phyloP scores from a whole-genome alignment of 2,329 filamentous ascomycete species.

The Aspergillus texensis region DNA sequence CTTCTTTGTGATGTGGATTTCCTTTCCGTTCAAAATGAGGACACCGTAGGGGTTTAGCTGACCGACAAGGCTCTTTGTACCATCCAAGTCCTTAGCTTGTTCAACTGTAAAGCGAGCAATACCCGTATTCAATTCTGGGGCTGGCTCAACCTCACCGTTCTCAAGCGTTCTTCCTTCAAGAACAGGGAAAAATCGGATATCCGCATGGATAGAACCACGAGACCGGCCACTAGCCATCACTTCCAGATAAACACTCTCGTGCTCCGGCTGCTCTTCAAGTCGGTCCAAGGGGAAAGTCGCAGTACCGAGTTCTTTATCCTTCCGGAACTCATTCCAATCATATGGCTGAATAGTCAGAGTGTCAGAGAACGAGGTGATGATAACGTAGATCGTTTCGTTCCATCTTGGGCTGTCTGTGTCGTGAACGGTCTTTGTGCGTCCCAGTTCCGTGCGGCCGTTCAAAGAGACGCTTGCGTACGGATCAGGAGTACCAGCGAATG shows the following conservation, averaged over 20 bases:
- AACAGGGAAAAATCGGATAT: slow-evolving; percentile 95
- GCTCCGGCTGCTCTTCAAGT: slow-evolving; percentile 73
- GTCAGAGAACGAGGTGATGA: slow-evolving; percentile 89
- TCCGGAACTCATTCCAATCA: slow-evolving; percentile 94
- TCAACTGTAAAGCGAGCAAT: slow-evolving; percentile 92
- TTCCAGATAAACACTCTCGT: slow-evolving; percentile 84
- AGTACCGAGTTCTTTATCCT: slow-evolving; percentile 90
- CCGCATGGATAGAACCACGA: slow-evolving; percentile 76
- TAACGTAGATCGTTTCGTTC: slow-evolving; percentile 96
- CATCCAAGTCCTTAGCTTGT: slow-evolving; percentile 94
- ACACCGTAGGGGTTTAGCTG: slow-evolving; percentile 88
- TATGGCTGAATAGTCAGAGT: slow-evolving; percentile 80
- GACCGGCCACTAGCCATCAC: slow-evolving; percentile 81
- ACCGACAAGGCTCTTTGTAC: slow-evolving; percentile 87
- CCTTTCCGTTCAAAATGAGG: slow-evolving; percentile 87
- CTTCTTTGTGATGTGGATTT: slow-evolving; percentile 85
- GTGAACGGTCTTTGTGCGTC: slow-evolving; percentile 82
- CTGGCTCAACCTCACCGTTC: slow-evolving; percentile 76
- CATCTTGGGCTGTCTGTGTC: slow-evolving; percentile 87
- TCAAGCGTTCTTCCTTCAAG: slow-evolving; percentile 67
- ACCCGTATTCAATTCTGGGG: slow-evolving; percentile 88
- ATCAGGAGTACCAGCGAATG: slow-evolving; percentile 87
- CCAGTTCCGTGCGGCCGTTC: slow-evolving; percentile 79
- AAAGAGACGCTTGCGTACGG: slow-evolving; percentile 85
- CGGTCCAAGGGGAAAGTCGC: slow-evolving; percentile 84